Conservation (phyloP, 192 early-diverging fungal species). For the Backusella australiensis region DNA sequence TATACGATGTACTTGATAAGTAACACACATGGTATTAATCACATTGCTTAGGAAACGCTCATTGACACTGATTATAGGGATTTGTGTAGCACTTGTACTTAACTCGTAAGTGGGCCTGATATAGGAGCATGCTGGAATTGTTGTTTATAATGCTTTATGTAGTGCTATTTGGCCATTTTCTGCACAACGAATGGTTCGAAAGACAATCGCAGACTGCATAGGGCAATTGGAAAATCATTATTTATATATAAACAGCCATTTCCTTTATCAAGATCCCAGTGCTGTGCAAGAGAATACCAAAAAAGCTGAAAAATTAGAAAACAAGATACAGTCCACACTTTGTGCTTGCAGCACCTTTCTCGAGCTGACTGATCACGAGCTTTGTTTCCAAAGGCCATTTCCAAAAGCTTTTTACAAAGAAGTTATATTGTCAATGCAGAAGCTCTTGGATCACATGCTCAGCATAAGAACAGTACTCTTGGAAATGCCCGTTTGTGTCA, state of each 20-base stretch:
- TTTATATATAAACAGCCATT: conserved; percentile 62
- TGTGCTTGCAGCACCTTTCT: conserved; percentile 42
- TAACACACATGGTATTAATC: neutral
- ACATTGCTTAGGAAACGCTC: conserved; percentile 39
- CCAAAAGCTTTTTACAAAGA: conserved; percentile 60
- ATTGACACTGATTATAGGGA: conserved; percentile 55
- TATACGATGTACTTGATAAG: neutral
- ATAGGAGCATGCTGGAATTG: neutral
- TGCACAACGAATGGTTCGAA: conserved; percentile 66
- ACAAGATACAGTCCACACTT: conserved; percentile 16
- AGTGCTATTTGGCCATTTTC: conserved; percentile 69
- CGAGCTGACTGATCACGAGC: conserved; percentile 66
- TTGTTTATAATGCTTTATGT: neutral
- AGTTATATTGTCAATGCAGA: conserved; percentile 68
- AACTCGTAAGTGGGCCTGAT: conserved; percentile 28
- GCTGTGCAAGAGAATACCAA: conserved; percentile 17
- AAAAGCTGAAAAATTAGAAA: conserved; percentile 22
- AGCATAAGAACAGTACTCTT: conserved; percentile 52
- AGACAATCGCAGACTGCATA: conserved; percentile 40
- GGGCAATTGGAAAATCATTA: conserved; percentile 56
- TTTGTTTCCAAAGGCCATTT: conserved; percentile 68
- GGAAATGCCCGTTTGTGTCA: conserved; percentile 38
- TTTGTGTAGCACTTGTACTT: conserved; percentile 51
- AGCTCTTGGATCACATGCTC: conserved; percentile 67
- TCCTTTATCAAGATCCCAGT: conserved; percentile 50